phyloP scores from a whole-genome alignment of 768 basidiomycete species.

The Gloeostereum incarnatum region DNA sequence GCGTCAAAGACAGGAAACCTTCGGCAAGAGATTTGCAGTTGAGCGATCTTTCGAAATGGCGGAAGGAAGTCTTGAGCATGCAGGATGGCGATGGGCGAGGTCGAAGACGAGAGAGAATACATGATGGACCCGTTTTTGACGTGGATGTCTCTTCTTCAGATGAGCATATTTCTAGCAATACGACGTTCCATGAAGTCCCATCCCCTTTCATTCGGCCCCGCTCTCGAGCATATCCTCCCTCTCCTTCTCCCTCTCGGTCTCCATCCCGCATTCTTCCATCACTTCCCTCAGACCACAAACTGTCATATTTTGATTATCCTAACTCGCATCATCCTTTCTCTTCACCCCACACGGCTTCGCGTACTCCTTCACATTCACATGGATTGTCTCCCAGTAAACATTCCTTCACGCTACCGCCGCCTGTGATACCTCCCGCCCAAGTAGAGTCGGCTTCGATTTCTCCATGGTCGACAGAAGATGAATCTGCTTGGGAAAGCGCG shows the following conservation, averaged over 20 bases:
- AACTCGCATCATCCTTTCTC: constrained; percentile 12
- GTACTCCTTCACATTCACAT: constrained; percentile 8
- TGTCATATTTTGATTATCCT: no score
- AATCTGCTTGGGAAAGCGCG: constrained; percentile 67
- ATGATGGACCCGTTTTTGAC: constrained; percentile 27
- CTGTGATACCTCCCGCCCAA: constrained; percentile 20
- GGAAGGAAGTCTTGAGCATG: constrained; percentile 34
- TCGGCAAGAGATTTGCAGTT: constrained; percentile 34
- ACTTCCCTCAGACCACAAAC: no score
- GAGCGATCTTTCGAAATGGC: constrained; percentile 46
- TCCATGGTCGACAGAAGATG: constrained; percentile 71
- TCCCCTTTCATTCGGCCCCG: constrained; percentile 30
- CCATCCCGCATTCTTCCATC: no score
- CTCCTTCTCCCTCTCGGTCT: constrained; percentile 47
- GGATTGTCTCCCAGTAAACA: constrained; percentile 10
- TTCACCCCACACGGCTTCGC: constrained; percentile 9
- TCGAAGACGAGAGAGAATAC: constrained; percentile 47
- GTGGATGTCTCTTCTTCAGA: no score
- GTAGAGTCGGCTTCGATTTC: constrained; percentile 32
- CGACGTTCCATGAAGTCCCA: constrained; percentile 21
- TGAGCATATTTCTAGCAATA: no score
- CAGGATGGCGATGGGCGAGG: constrained; percentile 42
- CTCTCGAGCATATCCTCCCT: constrained; percentile 42
- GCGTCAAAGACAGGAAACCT: constrained; percentile 24
- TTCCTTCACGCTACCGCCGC: constrained; percentile 3